Conservation (phyloP, 257 asterid genomes). For the Penstemon davidsonii region DNA sequence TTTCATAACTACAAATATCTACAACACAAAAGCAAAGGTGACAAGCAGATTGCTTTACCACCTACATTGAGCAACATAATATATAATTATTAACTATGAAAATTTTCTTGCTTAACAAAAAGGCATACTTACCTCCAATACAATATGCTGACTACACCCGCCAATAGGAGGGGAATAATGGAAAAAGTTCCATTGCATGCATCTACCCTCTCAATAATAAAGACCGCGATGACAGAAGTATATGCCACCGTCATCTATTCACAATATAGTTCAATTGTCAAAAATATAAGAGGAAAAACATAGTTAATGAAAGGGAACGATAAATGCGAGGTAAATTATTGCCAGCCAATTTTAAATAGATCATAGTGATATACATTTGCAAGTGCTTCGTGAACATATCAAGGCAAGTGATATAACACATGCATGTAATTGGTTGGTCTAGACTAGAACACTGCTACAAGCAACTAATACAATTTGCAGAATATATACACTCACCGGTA, state of each 20-base stretch:
- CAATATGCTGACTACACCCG: conserved; percentile 73
- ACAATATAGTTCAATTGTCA: conserved; percentile 33
- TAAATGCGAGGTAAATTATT: too few relatives aligned
- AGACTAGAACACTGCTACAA: too few relatives aligned
- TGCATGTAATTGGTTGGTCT: too few relatives aligned
- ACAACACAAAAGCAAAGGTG: background rate
- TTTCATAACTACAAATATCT: background rate
- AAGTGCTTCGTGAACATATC: too few relatives aligned
- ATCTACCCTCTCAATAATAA: conserved; percentile 92
- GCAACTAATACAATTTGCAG: conserved; percentile 20
- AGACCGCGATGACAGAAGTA: conserved; percentile 88
- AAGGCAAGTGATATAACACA: background rate
- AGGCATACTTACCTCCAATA: conserved; percentile 81
- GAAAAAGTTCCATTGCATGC: conserved; percentile 75
- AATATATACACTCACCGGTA: conserved; percentile 67
- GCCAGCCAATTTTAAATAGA: too few relatives aligned
- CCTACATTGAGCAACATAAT: background rate
- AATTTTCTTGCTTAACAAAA: conserved; percentile 9
- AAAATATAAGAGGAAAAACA: conserved; percentile 5
- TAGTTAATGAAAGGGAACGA: background rate
- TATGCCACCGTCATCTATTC: conserved; percentile 94
- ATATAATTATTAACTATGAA: background rate
- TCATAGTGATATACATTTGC: too few relatives aligned
- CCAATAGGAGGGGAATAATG: conserved; percentile 72
- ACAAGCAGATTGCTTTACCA: background rate